A percentile compares a stretch with the other conserved stretches of the same genome.
phyloP scores from a whole-genome alignment of 2,329 filamentous ascomycete genomes.

The Geosmithia morbida region DNA sequence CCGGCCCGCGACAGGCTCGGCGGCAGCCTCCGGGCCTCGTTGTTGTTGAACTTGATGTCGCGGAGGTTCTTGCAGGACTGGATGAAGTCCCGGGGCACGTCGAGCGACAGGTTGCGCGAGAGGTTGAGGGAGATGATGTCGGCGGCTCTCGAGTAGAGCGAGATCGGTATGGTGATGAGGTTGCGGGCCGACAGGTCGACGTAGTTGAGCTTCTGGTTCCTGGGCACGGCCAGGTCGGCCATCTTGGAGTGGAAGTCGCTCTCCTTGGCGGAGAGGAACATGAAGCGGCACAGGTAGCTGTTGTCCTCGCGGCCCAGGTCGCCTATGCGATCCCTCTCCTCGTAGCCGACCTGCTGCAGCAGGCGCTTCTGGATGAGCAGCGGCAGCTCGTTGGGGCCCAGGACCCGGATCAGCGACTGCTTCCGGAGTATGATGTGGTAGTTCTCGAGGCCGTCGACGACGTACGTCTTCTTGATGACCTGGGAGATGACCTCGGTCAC shows the following conservation, averaged over 20 bases:
- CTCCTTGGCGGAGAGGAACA: conserved; percentile 81
- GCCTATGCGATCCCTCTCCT: conserved; percentile 72
- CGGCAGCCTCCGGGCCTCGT: conserved; percentile 78
- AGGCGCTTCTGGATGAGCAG: conserved; percentile 84
- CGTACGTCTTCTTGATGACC: conserved; percentile 85
- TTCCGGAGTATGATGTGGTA: conserved; percentile 94
- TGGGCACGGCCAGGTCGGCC: conserved; percentile 69
- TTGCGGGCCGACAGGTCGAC: conserved; percentile 85
- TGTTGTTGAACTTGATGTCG: conserved; percentile 92
- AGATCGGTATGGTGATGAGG: conserved; percentile 87
- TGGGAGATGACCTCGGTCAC: conserved; percentile 80
- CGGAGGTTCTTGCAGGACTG: conserved; percentile 81
- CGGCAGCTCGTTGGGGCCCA: conserved; percentile 66
- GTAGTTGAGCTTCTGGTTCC: conserved; percentile 82
- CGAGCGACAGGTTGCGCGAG: conserved; percentile 80
- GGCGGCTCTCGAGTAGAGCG: conserved; percentile 75
- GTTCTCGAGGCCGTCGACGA: conserved; percentile 80
- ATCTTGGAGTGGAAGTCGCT: conserved; percentile 56
- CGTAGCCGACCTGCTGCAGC: conserved; percentile 83
- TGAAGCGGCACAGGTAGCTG: conserved; percentile 90
- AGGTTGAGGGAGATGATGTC: conserved; percentile 94
- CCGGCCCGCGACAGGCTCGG: conserved; percentile 69
- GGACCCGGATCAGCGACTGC: conserved; percentile 74
- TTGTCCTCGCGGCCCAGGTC: conserved; percentile 95
- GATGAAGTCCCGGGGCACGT: conserved; percentile 92